Conservation (phyloP, 2,329 filamentous ascomycete genomes). For the Aspergillus brasiliensis region DNA sequence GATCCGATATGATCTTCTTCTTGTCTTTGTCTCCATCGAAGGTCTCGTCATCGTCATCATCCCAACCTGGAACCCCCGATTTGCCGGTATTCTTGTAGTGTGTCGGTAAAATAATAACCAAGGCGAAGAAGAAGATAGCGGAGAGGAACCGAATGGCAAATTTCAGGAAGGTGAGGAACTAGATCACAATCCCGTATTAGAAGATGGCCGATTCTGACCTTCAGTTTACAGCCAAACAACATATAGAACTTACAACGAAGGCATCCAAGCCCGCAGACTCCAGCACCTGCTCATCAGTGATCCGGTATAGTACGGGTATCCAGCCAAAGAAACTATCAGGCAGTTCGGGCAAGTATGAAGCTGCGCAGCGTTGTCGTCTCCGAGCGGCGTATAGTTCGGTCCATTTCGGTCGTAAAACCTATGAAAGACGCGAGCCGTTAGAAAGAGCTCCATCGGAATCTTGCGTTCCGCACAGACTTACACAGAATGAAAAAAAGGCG, state of each 20-base stretch:
- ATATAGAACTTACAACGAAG: slow-evolving; percentile 70
- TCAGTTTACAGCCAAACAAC: not conserved
- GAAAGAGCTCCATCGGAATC: not conserved
- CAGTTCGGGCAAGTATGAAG: slow-evolving; percentile 70
- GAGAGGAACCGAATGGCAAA: slow-evolving; percentile 85
- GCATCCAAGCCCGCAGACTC: slow-evolving; percentile 91
- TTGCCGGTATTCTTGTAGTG: slow-evolving; percentile 67
- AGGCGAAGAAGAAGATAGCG: slow-evolving; percentile 78
- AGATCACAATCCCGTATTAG: slow-evolving; percentile 1
- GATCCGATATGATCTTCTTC: slow-evolving; percentile 37
- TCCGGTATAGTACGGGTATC: slow-evolving; percentile 81
- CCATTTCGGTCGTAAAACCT: slow-evolving; percentile 90
- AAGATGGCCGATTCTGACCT: not conserved
- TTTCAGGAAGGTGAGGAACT: slow-evolving; percentile 93
- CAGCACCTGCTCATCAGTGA: slow-evolving; percentile 87
- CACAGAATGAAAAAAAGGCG: slow-evolving; percentile 51
- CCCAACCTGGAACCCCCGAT: slow-evolving; percentile 41
- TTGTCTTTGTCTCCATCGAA: slow-evolving; percentile 33
- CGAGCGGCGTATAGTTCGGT: slow-evolving; percentile 85
- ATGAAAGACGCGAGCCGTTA: slow-evolving; percentile 16
- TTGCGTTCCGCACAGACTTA: slow-evolving; percentile 27
- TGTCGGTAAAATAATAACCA: slow-evolving; percentile 79
- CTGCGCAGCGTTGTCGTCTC: slow-evolving; percentile 71
- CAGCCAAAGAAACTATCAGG: slow-evolving; percentile 87
- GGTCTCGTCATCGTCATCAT: slow-evolving; percentile 37